Conservation (phyloP, 768 basidiomycete genomes). For the Russula foetens region DNA sequence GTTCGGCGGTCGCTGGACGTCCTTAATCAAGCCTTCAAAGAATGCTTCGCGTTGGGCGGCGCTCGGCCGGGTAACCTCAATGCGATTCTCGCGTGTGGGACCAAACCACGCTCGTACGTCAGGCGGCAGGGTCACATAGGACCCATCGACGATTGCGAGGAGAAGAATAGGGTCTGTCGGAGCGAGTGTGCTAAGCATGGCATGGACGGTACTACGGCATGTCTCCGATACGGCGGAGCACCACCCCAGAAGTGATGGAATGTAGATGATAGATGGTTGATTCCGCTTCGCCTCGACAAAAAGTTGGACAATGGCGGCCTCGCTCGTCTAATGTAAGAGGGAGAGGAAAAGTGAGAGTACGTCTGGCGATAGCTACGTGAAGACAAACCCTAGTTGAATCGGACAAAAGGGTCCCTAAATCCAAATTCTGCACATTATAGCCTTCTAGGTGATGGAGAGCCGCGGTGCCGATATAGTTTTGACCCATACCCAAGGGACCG, state of each 20-base stretch:
- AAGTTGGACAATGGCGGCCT: constrained; percentile 89
- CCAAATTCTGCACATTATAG: constrained; percentile 89
- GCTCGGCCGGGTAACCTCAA: constrained; percentile 50
- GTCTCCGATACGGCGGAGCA: constrained; percentile 78
- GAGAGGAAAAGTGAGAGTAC: neutral
- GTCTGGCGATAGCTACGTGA: neutral
- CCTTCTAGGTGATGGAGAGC: constrained; percentile 92
- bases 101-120: constrained; percentile 96
- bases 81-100: constrained; percentile 58
- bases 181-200: constrained; percentile 85
- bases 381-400: constrained; percentile 79
- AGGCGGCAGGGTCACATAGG: constrained; percentile 54
- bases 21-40: constrained; percentile 64
- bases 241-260: constrained; percentile 85
- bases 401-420: constrained; percentile 79
- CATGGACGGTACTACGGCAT: constrained; percentile 73
- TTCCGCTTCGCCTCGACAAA: constrained; percentile 97
- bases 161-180: constrained; percentile 93
- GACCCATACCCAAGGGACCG: constrained; percentile 83
- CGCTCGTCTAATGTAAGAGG: constrained; percentile 51
- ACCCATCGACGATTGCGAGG: constrained; percentile 80
- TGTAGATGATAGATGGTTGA: constrained; percentile 92
- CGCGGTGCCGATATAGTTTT: constrained; percentile 82
- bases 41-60: constrained; percentile 56
- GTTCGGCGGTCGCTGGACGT: constrained; percentile 69